phyloP scores from a whole-genome alignment of 345 rosid genomes.

The Lenwebbia sp. region DNA sequence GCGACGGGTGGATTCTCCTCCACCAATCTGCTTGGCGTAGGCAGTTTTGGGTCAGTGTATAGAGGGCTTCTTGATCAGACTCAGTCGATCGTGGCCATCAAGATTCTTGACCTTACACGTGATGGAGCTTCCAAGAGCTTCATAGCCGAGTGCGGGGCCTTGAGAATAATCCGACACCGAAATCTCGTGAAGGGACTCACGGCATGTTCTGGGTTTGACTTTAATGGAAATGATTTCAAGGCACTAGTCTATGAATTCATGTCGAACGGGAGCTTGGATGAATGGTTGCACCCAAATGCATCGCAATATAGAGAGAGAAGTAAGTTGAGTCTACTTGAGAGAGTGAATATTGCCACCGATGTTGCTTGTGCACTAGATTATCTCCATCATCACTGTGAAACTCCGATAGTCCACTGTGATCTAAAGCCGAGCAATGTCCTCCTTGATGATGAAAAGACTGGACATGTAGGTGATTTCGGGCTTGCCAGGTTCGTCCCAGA shows the following conservation, averaged over 20 bases:
- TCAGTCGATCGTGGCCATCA: background rate
- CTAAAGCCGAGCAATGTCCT: background rate
- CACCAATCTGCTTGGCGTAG: background rate
- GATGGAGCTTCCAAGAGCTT: background rate
- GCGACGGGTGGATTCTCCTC: background rate
- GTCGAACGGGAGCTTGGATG: background rate
- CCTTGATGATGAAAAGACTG: background rate
- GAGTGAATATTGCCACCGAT: background rate
- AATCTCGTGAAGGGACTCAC: background rate
- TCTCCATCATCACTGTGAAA: background rate
- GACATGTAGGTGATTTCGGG: background rate
- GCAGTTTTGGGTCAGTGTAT: background rate
- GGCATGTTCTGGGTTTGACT: background rate
- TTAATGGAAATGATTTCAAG: background rate
- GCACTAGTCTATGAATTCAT: background rate
- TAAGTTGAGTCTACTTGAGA: background rate
- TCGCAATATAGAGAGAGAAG: background rate
- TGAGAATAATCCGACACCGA: background rate
- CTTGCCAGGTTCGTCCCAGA: background rate
- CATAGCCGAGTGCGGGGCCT: background rate
- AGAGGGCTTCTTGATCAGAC: background rate
- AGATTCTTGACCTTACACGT: background rate
- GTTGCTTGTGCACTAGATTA: background rate
- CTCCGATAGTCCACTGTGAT: background rate
- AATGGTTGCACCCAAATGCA: background rate